Base-by-base conservation (phyloP, 768 basidiomycete species). In the Fomitopsis serialis region DNA sequence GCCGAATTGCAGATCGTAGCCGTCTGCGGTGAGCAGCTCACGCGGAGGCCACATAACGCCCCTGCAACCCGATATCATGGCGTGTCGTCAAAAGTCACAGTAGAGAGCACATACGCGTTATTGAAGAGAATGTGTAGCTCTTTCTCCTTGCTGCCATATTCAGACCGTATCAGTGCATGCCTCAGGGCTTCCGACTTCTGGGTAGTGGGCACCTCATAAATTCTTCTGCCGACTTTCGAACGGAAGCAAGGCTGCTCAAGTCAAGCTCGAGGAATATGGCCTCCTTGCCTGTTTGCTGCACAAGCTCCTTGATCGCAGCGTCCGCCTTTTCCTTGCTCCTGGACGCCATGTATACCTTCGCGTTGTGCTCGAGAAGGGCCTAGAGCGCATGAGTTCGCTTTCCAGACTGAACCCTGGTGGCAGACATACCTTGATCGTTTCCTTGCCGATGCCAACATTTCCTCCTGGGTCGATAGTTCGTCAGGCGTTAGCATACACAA, bases 121-220 rank as follows among this genome's bases (percentile, higher is more conserved):
- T 80, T 79, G 65, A 78, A 74, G 2, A 82, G 66, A 2, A 78
- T 66, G 50, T 82, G 70, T 3, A 83, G 66, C 51, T 72, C 67
- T 0, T 54, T 65, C 54, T 82, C 80, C 53, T 75, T 74, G 40
- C 74, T 75, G 19, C 45, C 27, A 19, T n/a, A n/a, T n/a, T 6
- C 25, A 32, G 29, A 32, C 6, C 29, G 29, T 11, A 22, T 32
- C 21, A 5, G 37, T 15, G 37, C 37, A 32, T 32, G 11, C 29
- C 29, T 6, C 29, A 32, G 11, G 13, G 15, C 37, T 6, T 40
- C 37, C 34, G 15, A 15, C 34, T 35, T 35, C 34, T 17, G 6
- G 11, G 19, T 21, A 8, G 19, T 8, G 17, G 13, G 15, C 24
- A 48, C 46, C 53, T 46, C 29, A 56, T 54, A 50, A 63, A 68